Base-by-base conservation (phyloP, 371 early-diverging fungal genomes). In the Syncephalastrum sp. region DNA sequence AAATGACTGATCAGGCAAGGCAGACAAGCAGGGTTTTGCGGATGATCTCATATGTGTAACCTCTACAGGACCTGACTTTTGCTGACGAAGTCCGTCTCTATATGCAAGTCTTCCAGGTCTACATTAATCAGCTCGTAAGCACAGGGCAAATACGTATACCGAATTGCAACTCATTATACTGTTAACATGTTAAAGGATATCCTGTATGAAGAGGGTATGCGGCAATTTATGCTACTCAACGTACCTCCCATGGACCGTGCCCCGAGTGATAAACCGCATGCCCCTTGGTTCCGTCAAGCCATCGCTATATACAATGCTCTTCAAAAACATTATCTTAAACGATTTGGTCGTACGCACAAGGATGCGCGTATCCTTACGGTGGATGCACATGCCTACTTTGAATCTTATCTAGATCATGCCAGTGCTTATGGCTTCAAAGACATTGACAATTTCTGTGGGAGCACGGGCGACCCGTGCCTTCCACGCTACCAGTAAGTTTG, bases 211-310 rank as follows among this genome's bases (percentile, higher is more conserved):
- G 21, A 54, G 16, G 33, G 53, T 4, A 48, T 60, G 54, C 57
- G 57, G 2, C 47, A 51, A 5, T 62, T 57, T 41, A 24, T 57
- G 47, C 24, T 57, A 3, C 38, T 53, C 48, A 57, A 62, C 33
- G 63, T 53, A n/a, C 57, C 52, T n/a, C 63, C 56, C 3, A 51
- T 62, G 56, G 63, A 62, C 13, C 53, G 54, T 4, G 17, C 60
- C 3, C 60, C 60, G 4, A 24, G 13, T 12, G 49, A 47, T 15
- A 14, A 29, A 25, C 29, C 14, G 12, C 45, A 54, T 41, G 49
- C 48, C 24, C 15, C 17, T 2, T 16, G 46, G n/a, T 19, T 53
- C 12, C 23, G 42, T 19, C 23, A 23, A 19, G 42, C 42, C 6
- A 24, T 60, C 25, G 43, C 24, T 1, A 15, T 43, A 4, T 60